Percentiles rank a stretch among this genome's conserved stretches.
Evolutionary conservation across 495 filamentous ascomycete species (phyloP).

Genomic region (Chaetomium cochliodes): DNA sequence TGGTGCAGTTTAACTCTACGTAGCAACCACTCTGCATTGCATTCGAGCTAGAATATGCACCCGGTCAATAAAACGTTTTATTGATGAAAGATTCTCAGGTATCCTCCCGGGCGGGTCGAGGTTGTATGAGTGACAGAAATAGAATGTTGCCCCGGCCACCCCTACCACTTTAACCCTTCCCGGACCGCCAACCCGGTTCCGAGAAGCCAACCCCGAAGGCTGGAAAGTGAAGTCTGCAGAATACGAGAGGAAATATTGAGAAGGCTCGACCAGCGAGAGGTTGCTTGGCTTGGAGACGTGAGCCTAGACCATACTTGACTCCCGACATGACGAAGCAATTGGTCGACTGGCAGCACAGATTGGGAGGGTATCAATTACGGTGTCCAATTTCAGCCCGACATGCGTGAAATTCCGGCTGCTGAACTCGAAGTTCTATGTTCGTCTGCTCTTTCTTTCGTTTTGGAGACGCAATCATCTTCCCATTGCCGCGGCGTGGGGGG

Average conservation of each 20-base stretch:
- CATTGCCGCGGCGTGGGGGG: no score
- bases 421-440: no score
- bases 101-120: background rate
- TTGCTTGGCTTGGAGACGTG: no score
- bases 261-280: background rate
- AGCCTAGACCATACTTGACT: no score
- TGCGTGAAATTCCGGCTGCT: no score
- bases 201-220: background rate
- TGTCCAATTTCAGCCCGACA: no score
- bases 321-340: no score
- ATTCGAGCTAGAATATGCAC: background rate
- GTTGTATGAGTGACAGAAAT: background rate
- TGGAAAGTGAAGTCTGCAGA: background rate
- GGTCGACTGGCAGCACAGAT: no score
- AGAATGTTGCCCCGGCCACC: background rate
- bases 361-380: no score
- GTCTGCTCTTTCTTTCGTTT: no score
- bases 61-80: background rate
- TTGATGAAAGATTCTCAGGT: background rate
- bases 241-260: background rate
- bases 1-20: background rate
- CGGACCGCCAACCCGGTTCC: background rate
- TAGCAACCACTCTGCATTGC: slow-evolving; percentile 1
- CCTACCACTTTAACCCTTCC: background rate
- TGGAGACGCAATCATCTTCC: no score